A percentile compares a stretch with the other conserved stretches of the same genome.
phyloP scores from a whole-genome alignment of 495 filamentous ascomycete species.

The Letharia lupina region DNA sequence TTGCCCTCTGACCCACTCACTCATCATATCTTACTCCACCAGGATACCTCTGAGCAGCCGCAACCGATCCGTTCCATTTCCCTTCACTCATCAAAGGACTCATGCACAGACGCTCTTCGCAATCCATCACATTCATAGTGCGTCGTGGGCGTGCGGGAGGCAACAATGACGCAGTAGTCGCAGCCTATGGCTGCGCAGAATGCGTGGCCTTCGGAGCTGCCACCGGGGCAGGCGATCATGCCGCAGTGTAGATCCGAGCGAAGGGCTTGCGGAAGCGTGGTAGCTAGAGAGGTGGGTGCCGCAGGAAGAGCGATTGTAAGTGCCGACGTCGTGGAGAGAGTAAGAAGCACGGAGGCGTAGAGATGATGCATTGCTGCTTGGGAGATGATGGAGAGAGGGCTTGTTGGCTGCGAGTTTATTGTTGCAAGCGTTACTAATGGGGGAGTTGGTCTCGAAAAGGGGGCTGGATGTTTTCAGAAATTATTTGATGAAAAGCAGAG shows the following conservation, averaged over 20 bases:
- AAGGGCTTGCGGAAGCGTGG: constrained; percentile 17
- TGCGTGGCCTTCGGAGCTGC: constrained; percentile 3
- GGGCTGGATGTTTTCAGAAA: not conserved
- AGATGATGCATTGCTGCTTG: not conserved
- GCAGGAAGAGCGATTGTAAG: not conserved
- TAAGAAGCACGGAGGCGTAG: constrained; percentile 24
- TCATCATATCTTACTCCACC: not conserved
- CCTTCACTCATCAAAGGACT: not conserved
- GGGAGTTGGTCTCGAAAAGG: not conserved
- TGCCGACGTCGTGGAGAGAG: not conserved
- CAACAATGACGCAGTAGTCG: constrained; percentile 15
- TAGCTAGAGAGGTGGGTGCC: not conserved
- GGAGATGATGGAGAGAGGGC: not conserved
- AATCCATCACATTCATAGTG: constrained; percentile 17
- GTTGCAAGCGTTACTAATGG: not conserved
- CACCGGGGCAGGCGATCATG: constrained; percentile 34
- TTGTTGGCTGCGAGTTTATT: not conserved
- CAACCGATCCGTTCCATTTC: not conserved
- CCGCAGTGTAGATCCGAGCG: constrained; percentile 39
- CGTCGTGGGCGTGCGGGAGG: not conserved
- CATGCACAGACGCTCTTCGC: not conserved
- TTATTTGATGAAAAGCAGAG: not conserved
- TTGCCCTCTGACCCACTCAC: not conserved
- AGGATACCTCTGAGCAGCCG: not conserved
- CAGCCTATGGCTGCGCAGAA: constrained; percentile 12